Conservation (phyloP, 2,329 filamentous ascomycete genomes). For the Fusarium nygamai region DNA sequence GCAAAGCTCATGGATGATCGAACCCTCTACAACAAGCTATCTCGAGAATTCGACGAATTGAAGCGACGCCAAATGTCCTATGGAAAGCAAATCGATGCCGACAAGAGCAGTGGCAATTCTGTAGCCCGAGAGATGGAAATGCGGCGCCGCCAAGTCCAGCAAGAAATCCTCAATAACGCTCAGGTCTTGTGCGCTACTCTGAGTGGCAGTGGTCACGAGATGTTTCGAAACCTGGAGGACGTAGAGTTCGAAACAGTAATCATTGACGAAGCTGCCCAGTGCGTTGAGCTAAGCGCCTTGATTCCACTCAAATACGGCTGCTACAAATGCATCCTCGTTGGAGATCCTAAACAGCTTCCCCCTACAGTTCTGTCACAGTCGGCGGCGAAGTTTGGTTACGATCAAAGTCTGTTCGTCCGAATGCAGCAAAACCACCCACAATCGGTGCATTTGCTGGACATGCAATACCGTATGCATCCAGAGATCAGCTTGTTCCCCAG, state of each 20-base stretch:
- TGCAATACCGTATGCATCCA: slow-evolving; percentile 99
- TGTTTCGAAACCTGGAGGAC: slow-evolving; percentile 91
- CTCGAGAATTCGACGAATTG: slow-evolving; percentile 80
- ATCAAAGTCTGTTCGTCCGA: slow-evolving; percentile 96
- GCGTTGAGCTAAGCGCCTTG: slow-evolving; percentile 93
- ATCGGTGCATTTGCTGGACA: slow-evolving; percentile 93
- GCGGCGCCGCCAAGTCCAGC: slow-evolving; percentile 83
- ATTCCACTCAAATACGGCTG: slow-evolving; percentile 98
- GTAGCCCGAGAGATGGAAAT: slow-evolving; percentile 87
- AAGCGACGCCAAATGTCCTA: slow-evolving; percentile 79
- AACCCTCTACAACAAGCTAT: slow-evolving; percentile 63
- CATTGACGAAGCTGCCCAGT: slow-evolving; percentile 98
- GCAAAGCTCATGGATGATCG: slow-evolving; percentile 66
- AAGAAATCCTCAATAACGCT: slow-evolving; percentile 88
- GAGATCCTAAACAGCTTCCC: slow-evolving; percentile 96
- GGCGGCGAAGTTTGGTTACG: slow-evolving; percentile 91
- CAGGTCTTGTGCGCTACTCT: slow-evolving; percentile 96
- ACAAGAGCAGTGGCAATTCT: slow-evolving; percentile 86
- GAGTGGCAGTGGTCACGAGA: slow-evolving; percentile 95
- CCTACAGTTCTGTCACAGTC: slow-evolving; percentile 96
- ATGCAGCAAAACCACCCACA: slow-evolving; percentile 94
- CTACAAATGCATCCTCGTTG: slow-evolving; percentile 95
- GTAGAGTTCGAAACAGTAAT: slow-evolving; percentile 99
- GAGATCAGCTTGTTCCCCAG: slow-evolving; percentile 94
- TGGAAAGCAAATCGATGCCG: slow-evolving; percentile 84